Percentiles rank a stretch among this genome's conserved stretches.
Conservation (phyloP, 2,329 filamentous ascomycete species). For the Cercospora janseana region DNA sequence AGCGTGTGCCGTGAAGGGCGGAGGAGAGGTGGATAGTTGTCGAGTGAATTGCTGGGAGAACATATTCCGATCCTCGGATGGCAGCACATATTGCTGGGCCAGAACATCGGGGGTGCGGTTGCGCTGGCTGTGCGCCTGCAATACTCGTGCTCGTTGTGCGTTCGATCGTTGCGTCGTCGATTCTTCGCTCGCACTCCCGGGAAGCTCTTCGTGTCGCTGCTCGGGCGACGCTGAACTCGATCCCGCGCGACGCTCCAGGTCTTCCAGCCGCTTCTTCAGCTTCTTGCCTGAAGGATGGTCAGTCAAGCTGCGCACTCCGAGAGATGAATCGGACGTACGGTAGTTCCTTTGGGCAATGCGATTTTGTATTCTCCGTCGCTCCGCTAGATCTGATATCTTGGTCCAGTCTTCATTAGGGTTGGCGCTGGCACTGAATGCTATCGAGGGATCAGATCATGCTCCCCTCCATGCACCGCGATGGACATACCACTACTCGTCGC, state of each 20-base stretch:
- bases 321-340: conserved; percentile 53
- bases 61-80: conserved; percentile 60
- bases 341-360: conserved; percentile 97
- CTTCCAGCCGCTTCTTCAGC: conserved; percentile 84
- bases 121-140: conserved; percentile 24
- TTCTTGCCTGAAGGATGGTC: conserved; percentile 67
- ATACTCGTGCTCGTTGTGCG: conserved; percentile 30
- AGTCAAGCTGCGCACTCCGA: conserved; percentile 18
- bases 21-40: conserved; percentile 69
- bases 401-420: conserved; percentile 99
- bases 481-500: conserved; percentile 71
- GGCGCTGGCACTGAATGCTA: conserved; percentile 81
- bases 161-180: conserved; percentile 8
- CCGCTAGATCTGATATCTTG: conserved; percentile 95
- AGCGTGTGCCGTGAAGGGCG: conserved; percentile 62
- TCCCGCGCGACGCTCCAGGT: conserved; percentile 75
- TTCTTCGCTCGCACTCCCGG: conserved; percentile 30
- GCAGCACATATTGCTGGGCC: conserved; percentile 34
- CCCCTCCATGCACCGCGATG: background rate
- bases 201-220: conserved; percentile 55
- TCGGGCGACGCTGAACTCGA: conserved; percentile 60
- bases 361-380: conserved; percentile 92
- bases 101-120: conserved; percentile 32
- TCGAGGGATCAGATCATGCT: background rate
- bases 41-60: conserved; percentile 66